A percentile compares a stretch with the other conserved stretches of the same genome.
Conservation (phyloP, 23 red algal genomes). For the Gracilaria vermiculophylla region DNA sequence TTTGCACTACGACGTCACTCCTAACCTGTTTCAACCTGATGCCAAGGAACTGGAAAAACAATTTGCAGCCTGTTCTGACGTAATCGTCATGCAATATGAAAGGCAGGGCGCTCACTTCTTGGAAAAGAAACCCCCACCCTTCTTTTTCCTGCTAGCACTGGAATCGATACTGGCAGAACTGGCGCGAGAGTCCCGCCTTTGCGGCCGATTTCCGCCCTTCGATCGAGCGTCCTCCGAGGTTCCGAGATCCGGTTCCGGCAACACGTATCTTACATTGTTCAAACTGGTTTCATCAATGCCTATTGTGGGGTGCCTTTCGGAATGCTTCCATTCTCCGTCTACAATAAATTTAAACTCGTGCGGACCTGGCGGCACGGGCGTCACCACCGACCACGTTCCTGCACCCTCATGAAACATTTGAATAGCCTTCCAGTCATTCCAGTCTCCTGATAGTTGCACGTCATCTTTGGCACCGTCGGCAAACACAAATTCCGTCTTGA, state of each 20-base stretch:
- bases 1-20: too few relatives aligned
- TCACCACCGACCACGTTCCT: constrained; percentile 93
- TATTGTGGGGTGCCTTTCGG: constrained; percentile 85
- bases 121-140: constrained; percentile 55
- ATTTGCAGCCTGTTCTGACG: too few relatives aligned
- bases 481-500: constrained; percentile 93
- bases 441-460: constrained; percentile 92
- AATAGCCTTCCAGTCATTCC: constrained; percentile 95
- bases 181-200: constrained; percentile 46
- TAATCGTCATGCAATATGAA: neutral
- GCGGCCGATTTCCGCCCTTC: constrained; percentile 25
- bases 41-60: too few relatives aligned
- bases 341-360: constrained; percentile 98
- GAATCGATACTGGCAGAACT: constrained; percentile 56
- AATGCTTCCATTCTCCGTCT: constrained; percentile 94
- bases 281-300: constrained; percentile 85
- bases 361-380: constrained; percentile 82
- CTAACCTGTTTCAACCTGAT: too few relatives aligned
- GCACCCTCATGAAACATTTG: constrained; percentile 95
- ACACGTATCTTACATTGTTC: constrained; percentile 88
- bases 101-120: constrained; percentile 27
- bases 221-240: constrained; percentile 23
- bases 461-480: constrained; percentile 91
- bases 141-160: constrained; percentile 50
- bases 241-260: constrained; percentile 74